Evolutionary conservation across 257 asterid genomes (phyloP), one percentile per base, ranked within the genome.

Genomic region (Solanum chmielewskii): DNA sequence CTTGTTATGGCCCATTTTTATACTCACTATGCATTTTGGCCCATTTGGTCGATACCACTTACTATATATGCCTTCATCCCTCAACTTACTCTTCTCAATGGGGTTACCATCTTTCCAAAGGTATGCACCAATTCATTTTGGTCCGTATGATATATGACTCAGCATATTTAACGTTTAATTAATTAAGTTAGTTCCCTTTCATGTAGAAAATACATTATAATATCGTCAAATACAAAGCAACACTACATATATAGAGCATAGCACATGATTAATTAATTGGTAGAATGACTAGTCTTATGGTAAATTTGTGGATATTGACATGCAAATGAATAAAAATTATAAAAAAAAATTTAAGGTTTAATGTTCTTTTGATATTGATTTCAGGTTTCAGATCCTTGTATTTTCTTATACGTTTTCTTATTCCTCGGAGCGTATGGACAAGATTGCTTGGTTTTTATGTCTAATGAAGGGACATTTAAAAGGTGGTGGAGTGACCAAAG

Each of bases 401-500:
- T 96, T 91, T 76, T 59, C 33, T 52, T 94, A 80, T 92, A 96
- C 56, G 62, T 33, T 1, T 95, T 95, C 52, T 84, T 95, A 4
- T 93, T 91, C n/a, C 13, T 95, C 0, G 98, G 98, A 33, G 93
- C 98, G 6, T 93, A 91, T 20, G 93, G 90, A 14, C 98, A 94
- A 91, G 97, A 95, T 74, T 94, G 87, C 10, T 5, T 90, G 9
- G 93, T 94, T 71, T 95, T 92, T 94, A 83, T 94, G 41, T 88
- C 88, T 9, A 88, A 89, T 14, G 9, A 89, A 69, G 94, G 96
- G 62, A 91, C 96, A 45, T 71, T 77, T 5, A 85, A 29, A 78
- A 88, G 93, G 81, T 96, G 98, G 98, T 95, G 98, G 98, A 93
- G 83, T 86, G 95, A 94, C 56, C 98, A 96, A 88, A 94, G 99